Conservation (phyloP, 2,329 filamentous ascomycete genomes). For the Penicillium sp. region DNA sequence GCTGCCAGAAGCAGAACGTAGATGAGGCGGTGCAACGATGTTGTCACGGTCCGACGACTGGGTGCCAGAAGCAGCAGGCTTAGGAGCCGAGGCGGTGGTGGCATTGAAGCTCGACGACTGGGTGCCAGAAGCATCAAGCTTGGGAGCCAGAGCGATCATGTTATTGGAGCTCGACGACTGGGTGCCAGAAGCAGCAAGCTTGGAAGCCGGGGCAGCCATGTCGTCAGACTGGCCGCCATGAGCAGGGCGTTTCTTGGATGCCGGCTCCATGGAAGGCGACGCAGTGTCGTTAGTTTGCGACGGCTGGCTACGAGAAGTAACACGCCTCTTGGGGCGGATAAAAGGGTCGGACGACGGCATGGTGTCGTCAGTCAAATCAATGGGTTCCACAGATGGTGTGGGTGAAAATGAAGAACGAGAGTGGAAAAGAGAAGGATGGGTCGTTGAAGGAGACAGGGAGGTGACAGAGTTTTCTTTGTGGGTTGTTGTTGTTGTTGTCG, state of each 20-base stretch:
- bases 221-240: not conserved
- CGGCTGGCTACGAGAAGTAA: not conserved
- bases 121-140: not conserved
- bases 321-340: not conserved
- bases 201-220: not conserved
- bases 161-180: not conserved
- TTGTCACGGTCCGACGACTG: too few relatives aligned
- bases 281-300: not conserved
- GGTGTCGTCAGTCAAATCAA: not conserved
- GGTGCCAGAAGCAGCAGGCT: not conserved
- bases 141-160: fast-evolving
- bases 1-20: too few relatives aligned
- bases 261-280: not conserved
- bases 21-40: too few relatives aligned
- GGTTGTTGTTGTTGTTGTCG: not conserved
- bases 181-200: not conserved
- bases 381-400: not conserved
- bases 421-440: not conserved
- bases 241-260: not conserved
- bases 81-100: not conserved
- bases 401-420: not conserved
- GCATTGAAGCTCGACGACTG: not conserved
- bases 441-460: not conserved
- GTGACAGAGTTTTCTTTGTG: not conserved
- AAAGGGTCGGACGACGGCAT: not conserved